These are phyloP conservation scores for Porphyrellus sp. DNA, from an alignment of 1,284 basidiomycete species.

Conservation along the genomic window DNA sequence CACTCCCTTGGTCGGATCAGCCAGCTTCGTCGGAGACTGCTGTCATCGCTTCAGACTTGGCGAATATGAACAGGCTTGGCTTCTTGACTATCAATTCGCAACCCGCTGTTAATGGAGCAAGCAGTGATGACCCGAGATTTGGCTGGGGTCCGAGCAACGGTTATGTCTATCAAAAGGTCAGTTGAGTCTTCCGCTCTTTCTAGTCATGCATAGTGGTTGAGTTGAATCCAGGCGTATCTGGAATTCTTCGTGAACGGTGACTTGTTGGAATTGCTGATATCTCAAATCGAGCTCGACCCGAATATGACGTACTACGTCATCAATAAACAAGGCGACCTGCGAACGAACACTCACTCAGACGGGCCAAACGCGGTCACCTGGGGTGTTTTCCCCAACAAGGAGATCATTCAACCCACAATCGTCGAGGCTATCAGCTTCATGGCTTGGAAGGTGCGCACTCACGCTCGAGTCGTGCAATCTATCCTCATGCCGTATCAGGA, in stretches of 20 bases:
- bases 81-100: slow-evolving; percentile 99
- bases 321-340: slow-evolving; percentile 87
- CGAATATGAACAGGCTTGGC: slow-evolving; percentile 84
- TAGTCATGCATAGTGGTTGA: background rate
- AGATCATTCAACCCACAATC: slow-evolving; percentile 97
- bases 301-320: slow-evolving; percentile 97
- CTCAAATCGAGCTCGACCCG: slow-evolving; percentile 83
- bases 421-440: slow-evolving; percentile 97
- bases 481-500: slow-evolving; percentile 51
- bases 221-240: slow-evolving; percentile 76
- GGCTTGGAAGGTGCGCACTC: slow-evolving; percentile 80
- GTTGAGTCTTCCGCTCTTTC: slow-evolving; percentile 21
- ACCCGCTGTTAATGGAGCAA: slow-evolving; percentile 91
- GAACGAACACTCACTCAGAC: slow-evolving; percentile 89
- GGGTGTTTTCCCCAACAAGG: slow-evolving; percentile 98
- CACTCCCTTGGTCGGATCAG: slow-evolving; percentile 96
- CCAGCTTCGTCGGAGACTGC: slow-evolving; percentile 82
- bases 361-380: slow-evolving; percentile 98
- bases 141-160: slow-evolving; percentile 96
- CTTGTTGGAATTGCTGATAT: slow-evolving; percentile 73
- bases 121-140: slow-evolving; percentile 81
- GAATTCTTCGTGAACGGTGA: slow-evolving; percentile 90
- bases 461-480: background rate
- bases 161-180: slow-evolving; percentile 95
- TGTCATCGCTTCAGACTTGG: slow-evolving; percentile 78